Evolutionary conservation across 257 asterid genomes (phyloP), one percentile per base, ranked within the genome.

Genomic region (Mitragyna speciosa): DNA sequence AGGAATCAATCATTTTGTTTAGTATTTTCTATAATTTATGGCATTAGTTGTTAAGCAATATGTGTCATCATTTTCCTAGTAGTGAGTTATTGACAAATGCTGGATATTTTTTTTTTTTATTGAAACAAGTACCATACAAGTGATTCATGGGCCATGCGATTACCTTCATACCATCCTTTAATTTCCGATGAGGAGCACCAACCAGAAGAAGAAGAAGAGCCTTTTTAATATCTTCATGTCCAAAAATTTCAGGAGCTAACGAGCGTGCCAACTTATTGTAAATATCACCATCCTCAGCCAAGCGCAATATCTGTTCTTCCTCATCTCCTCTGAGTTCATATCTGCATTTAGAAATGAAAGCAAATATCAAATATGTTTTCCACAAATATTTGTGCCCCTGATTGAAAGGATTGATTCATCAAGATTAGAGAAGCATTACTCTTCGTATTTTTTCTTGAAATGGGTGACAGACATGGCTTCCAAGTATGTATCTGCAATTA

Each of bases 141-240:
- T 75, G 59, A 58, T 69, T 48, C 22, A 10, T 19, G 28, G 70
- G 73, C 41, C 10, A 19, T 83, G 82, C 59, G 70, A 41, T 68
- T 89, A 93, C 98, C 97, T 92, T 94, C 98, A 95, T 95, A 73
- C 98, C 99, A 79, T 95, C 98, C 89, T 93, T 95, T 76, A 95
- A 84, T 83, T 93, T 91, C 72, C 98, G 87, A 88, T 94, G 98
- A 85, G 98, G 97, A 87, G 96, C 98, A 77, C 98, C 98, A 59
- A 95, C 98, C 72, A 94, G 89, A 84, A 95, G 99, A 84, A 93
- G 99, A 78, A 95, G 99, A 86, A 93, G 97, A 49, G 98, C 98
- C 82, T 95, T 93, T 82, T 92, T 95, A 64, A 95, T 88, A 86
- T 93, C 98, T 77, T 90, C 98, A 81, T 95, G 98, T 76, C 98